Percentiles rank a stretch among this genome's conserved stretches.
These are phyloP conservation scores for Arachis monticola DNA, from an alignment of 331 rosid species.

Conservation along the genomic window DNA sequence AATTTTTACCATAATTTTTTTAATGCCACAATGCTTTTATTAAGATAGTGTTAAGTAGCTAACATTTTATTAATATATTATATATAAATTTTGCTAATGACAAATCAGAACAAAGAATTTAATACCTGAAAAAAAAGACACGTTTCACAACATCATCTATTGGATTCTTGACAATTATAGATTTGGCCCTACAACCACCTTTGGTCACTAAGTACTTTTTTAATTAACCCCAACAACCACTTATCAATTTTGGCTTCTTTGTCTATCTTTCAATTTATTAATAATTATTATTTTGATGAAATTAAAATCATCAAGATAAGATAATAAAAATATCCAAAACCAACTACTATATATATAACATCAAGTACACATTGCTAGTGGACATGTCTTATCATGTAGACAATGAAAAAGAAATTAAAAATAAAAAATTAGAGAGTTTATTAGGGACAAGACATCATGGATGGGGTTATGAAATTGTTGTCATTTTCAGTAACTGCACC, in stretches of 20 bases:
- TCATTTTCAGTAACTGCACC: conserved; percentile 51
- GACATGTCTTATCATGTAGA: conserved; percentile 39
- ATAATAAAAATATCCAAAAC: neutral
- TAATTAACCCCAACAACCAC: conserved; percentile 45
- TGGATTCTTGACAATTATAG: conserved; percentile 34
- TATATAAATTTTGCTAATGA: conserved; percentile 21
- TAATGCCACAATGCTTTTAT: too few relatives aligned
- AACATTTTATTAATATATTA: too few relatives aligned
- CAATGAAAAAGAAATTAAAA: conserved; percentile 27
- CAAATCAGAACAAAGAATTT: conserved; percentile 35
- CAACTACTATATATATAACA: conserved; percentile 9
- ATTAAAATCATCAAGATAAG: conserved; percentile 12
- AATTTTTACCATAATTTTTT: too few relatives aligned
- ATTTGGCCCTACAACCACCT: conserved; percentile 45
- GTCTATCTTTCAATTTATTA: conserved; percentile 5
- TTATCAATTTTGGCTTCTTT: conserved; percentile 36
- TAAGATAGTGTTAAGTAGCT: too few relatives aligned
- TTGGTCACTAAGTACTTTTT: conserved; percentile 46
- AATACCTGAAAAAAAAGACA: conserved; percentile 36
- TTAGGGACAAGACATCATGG: conserved; percentile 19
- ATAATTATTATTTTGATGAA: too few relatives aligned
- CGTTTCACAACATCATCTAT: conserved; percentile 14
- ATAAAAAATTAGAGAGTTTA: conserved; percentile 27
- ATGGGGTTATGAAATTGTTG: conserved; percentile 26
- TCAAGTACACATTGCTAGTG: conserved; percentile 32